A percentile compares a stretch with the other conserved stretches of the same genome.
These are phyloP conservation scores for Eucalyptus guilfoylei DNA, from an alignment of 345 rosid genomes.

Conservation along the genomic window DNA sequence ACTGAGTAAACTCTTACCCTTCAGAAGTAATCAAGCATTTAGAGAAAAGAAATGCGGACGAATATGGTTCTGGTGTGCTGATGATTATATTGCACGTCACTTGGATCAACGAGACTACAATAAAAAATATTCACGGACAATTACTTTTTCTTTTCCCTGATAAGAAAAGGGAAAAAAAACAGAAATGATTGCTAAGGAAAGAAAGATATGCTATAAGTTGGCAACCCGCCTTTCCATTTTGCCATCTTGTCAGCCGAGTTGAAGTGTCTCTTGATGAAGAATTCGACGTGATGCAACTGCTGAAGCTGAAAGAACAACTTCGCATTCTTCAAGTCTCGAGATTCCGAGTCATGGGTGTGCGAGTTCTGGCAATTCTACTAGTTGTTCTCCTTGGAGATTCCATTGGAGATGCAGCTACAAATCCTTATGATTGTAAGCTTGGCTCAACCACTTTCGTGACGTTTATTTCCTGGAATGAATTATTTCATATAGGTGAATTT, in stretches of 20 bases:
- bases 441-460: neutral
- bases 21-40: no score
- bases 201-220: neutral
- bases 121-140: no score
- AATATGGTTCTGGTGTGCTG: neutral
- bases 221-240: neutral
- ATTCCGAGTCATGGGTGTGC: neutral
- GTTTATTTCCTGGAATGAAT: neutral
- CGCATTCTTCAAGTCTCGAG: neutral
- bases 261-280: neutral
- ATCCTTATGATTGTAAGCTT: neutral
- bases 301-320: neutral
- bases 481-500: neutral
- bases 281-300: neutral
- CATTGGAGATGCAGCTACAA: neutral
- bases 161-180: neutral
- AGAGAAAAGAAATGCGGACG: neutral
- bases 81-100: neutral
- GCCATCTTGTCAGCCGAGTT: neutral
- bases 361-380: neutral
- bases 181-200: neutral
- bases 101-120: neutral
- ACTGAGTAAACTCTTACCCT: neutral
- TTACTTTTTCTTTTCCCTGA: neutral
- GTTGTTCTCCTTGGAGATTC: neutral